Percentiles rank a stretch among this genome's conserved stretches.
Evolutionary conservation across 169 alveolate species (phyloP).

Genomic region (Plasmodium billcollinsi): DNA sequence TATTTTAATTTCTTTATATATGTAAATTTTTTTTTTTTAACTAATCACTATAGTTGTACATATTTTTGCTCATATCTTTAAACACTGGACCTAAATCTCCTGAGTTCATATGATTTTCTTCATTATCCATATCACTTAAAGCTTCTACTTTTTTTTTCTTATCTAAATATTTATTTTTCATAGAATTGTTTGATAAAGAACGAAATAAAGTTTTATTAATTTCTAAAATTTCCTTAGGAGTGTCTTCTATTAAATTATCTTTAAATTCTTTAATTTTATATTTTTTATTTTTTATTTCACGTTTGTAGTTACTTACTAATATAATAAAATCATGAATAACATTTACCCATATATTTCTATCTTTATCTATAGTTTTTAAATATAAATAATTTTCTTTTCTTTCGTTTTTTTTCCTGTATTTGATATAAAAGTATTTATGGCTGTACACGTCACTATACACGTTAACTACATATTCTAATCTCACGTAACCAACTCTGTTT

Average conservation of each 20-base stretch:
- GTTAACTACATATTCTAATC: slow-evolving; percentile 39
- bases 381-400: slow-evolving; percentile 61
- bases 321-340: slow-evolving; percentile 67
- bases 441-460: slow-evolving; percentile 63
- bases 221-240: slow-evolving; percentile 37
- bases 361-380: slow-evolving; percentile 53
- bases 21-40: neutral
- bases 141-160: slow-evolving; percentile 33
- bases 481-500: slow-evolving; percentile 53
- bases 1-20: too few species aligned
- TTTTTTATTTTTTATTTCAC: slow-evolving; percentile 46
- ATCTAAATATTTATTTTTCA: slow-evolving; percentile 53
- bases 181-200: slow-evolving; percentile 60
- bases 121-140: slow-evolving; percentile 52
- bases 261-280: slow-evolving; percentile 42
- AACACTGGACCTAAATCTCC: slow-evolving; percentile 6
- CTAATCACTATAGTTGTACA: slow-evolving; percentile 61
- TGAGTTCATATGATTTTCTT: neutral
- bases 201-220: slow-evolving; percentile 40
- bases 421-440: slow-evolving; percentile 55
- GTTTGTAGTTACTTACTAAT: slow-evolving; percentile 36
- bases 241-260: slow-evolving; percentile 7
- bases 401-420: slow-evolving; percentile 47
- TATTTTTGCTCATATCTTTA: slow-evolving; percentile 30
- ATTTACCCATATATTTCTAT: slow-evolving; percentile 62